Conservation (phyloP, 352 stramenopile species). For the Globisporangium barbulae region DNA sequence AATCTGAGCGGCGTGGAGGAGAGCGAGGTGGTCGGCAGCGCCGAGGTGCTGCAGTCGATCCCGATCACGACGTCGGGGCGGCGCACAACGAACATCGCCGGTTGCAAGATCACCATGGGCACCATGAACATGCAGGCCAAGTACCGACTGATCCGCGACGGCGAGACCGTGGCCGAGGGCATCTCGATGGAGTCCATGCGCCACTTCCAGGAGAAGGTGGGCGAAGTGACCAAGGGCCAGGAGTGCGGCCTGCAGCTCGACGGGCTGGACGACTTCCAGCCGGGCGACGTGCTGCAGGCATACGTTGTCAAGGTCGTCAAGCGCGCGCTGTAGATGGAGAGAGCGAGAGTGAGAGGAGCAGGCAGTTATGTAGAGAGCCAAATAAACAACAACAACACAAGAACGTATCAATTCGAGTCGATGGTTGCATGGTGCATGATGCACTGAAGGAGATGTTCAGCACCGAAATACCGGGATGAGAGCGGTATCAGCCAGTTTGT, state of each 20-base stretch:
- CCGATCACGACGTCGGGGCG: conserved; percentile 75
- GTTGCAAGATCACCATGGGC: conserved; percentile 94
- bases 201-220: conserved; percentile 92
- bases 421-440: background rate
- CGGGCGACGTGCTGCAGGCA: conserved; percentile 94
- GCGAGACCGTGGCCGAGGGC: conserved; percentile 88
- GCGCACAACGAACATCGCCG: conserved; percentile 93
- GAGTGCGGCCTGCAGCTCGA: conserved; percentile 98
- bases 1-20: conserved; percentile 65
- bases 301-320: conserved; percentile 78
- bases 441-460: background rate
- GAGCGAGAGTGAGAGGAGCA: background rate
- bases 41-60: conserved; percentile 83
- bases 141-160: conserved; percentile 88
- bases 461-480: background rate
- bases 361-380: conserved; percentile 8
- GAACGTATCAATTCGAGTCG: background rate
- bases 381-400: conserved; percentile 1
- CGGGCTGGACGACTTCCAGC: conserved; percentile 91
- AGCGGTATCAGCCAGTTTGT: background rate
- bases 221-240: conserved; percentile 90
- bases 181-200: conserved; percentile 83
- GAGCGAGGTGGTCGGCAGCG: conserved; percentile 61
- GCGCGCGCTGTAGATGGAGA: conserved; percentile 36
- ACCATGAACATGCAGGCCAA: conserved; percentile 86